A percentile compares a stretch with the other conserved stretches of the same genome.
Evolutionary conservation across 345 rosid species (phyloP).

Genomic region (Populus tremula): DNA sequence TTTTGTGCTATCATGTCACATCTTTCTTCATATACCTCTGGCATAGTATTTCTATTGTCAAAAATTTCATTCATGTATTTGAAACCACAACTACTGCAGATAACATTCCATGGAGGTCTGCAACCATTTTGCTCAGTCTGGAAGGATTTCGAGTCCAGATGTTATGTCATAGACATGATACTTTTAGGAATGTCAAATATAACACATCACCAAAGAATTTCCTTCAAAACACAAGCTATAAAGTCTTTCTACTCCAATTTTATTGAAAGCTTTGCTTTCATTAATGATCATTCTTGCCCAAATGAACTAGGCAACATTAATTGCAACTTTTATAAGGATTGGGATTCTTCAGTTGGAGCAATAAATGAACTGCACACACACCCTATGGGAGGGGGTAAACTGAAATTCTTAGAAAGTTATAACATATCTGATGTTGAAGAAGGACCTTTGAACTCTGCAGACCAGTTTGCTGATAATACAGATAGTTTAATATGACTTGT

Average conservation of each 20-base stretch:
- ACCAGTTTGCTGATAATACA: slow-evolving; percentile 37
- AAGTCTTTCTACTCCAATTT: slow-evolving; percentile 41
- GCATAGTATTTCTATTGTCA: no score
- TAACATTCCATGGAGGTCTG: no score
- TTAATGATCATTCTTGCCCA: slow-evolving; percentile 25
- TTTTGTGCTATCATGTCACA: no score
- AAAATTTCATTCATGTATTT: no score
- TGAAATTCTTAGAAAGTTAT: slow-evolving; percentile 46
- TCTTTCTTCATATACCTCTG: background rate
- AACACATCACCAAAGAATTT: slow-evolving; percentile 30
- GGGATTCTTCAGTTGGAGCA: slow-evolving; percentile 35
- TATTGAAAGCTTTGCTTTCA: slow-evolving; percentile 28
- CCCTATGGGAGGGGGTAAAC: slow-evolving; percentile 24
- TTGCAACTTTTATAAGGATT: slow-evolving; percentile 36
- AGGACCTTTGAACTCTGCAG: slow-evolving; percentile 28
- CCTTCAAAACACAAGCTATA: slow-evolving; percentile 47
- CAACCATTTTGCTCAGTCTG: slow-evolving; percentile 10
- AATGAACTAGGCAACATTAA: slow-evolving; percentile 29
- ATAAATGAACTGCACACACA: slow-evolving; percentile 16
- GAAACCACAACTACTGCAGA: no score
- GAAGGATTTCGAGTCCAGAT: slow-evolving; percentile 48
- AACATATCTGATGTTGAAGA: slow-evolving; percentile 38
- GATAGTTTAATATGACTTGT: slow-evolving; percentile 2
- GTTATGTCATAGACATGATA: slow-evolving; percentile 38
- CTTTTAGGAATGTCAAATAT: slow-evolving; percentile 39